phyloP scores from a whole-genome alignment of 2,329 filamentous ascomycete genomes.

The Colletotrichum salicis region DNA sequence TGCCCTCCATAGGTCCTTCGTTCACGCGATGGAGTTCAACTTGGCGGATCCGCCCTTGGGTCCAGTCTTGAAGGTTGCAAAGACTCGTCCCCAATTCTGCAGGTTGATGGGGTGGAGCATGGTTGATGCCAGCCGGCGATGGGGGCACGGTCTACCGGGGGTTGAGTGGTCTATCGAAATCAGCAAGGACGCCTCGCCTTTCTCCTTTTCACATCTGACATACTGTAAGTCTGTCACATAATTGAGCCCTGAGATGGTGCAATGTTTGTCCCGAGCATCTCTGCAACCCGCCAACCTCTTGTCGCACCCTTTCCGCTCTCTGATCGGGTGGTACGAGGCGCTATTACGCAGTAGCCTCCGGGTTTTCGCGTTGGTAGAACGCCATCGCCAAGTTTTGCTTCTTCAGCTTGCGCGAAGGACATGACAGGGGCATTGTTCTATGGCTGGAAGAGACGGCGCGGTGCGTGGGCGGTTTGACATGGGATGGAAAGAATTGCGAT shows the following conservation, averaged over 20 bases:
- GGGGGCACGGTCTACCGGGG: neutral
- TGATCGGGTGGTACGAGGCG: neutral
- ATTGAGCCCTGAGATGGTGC: conserved; percentile 27
- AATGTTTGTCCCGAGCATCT: conserved; percentile 1
- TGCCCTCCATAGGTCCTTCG: neutral
- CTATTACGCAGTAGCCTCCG: neutral
- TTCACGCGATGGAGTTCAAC: neutral
- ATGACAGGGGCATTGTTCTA: neutral
- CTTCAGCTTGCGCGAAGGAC: neutral
- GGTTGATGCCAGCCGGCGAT: conserved; percentile 8
- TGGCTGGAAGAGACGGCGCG: neutral
- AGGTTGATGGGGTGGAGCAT: conserved; percentile 3
- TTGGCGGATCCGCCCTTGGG: neutral
- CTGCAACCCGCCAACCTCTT: neutral
- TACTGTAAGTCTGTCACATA: conserved; percentile 13
- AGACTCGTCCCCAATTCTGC: conserved; percentile 7
- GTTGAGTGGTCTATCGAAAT: neutral
- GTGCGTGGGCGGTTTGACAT: neutral
- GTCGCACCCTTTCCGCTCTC: neutral
- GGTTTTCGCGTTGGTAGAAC: neutral
- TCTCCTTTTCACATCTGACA: neutral
- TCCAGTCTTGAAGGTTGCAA: neutral
- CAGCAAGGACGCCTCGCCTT: neutral
- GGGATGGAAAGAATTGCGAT: neutral
- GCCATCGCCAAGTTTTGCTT: neutral